Conservation (phyloP, 768 basidiomycete species). For the Fomitopsis pulvina region DNA sequence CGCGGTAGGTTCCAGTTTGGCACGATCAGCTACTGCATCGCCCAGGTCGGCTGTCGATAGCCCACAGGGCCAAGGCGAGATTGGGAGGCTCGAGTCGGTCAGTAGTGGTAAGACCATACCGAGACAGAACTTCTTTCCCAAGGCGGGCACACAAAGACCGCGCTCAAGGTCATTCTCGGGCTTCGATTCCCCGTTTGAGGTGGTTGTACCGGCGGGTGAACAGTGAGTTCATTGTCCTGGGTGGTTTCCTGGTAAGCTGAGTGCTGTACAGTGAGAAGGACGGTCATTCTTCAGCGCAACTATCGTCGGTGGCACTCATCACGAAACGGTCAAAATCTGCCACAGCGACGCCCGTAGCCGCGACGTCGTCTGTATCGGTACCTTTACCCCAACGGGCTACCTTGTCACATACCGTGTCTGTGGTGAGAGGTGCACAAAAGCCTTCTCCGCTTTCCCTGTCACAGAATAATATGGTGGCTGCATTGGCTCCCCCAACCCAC, state of each 20-base stretch:
- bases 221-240: slow-evolving; percentile 13
- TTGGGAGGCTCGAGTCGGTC: neutral
- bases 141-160: slow-evolving; percentile 40
- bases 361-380: slow-evolving; percentile 17
- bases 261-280: neutral
- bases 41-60: neutral
- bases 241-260: neutral
- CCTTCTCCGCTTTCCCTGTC: slow-evolving; percentile 41
- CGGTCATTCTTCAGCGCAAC: neutral
- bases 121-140: slow-evolving; percentile 60
- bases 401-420: slow-evolving; percentile 18
- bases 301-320: neutral
- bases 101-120: slow-evolving; percentile 27
- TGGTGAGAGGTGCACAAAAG: slow-evolving; percentile 23
- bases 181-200: slow-evolving; percentile 38
- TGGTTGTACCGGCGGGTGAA: slow-evolving; percentile 14
- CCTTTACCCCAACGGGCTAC: slow-evolving; percentile 20
- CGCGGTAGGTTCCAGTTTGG: neutral
- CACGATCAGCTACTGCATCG: neutral
- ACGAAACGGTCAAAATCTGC: slow-evolving; percentile 9
- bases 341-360: slow-evolving; percentile 6
- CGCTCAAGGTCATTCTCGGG: slow-evolving; percentile 73
- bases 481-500: slow-evolving; percentile 8
- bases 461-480: slow-evolving; percentile 26
- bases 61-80: neutral